Base-by-base conservation (phyloP, 2,329 filamentous ascomycete species). In the Escovopsis weberi region DNA sequence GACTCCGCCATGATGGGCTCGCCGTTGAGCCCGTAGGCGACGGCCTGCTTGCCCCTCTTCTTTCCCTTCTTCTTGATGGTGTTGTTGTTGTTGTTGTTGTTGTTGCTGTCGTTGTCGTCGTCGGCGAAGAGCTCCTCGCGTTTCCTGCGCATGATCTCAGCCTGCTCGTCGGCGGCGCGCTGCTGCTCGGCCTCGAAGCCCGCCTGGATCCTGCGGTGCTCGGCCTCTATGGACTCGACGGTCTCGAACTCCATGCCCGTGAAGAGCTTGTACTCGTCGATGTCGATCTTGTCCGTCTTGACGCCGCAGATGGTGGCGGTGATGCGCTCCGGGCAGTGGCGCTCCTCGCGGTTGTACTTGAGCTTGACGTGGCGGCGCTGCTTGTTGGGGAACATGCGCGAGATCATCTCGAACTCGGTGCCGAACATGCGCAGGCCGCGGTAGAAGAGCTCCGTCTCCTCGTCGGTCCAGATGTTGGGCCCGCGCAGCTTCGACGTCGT, bases 281-380 rank as follows among this genome's bases (percentile, higher is more conserved):
- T 61, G 53, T 78, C 69, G 49, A 81, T 78, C 53, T 60, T 62
- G 37, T 70, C 65, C 28, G 68, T 68, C 61, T 77, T 74, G 50
- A 72, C 66, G 43, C 75, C 75, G 33, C 72, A 72, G 43, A 91
- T 65, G 5, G 76, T 76, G 33, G 69, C 68, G 47, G 76, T 77
- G 50, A 93, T 70, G 47, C 74, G 71, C 3, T 65, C 61, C 0
- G 82, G 78, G 48, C 80, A 71, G 42, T 75, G 66, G 32, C 75
- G 70, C 61, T 91, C 85, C 61, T 91, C 85, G 47, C 80, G 78
- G 53, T 80, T 83, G 63, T 85, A 91, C 58, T 91, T 91, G 49
- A 81, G 72, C 64, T 89, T 89, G 62, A 91, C 72, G 57, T 84
- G 77, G 30, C 80, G 74, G 15, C 85, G 72, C 46, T 74, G 82